phyloP scores from a whole-genome alignment of 148 eudicot species.

The Rhododendron molle region DNA sequence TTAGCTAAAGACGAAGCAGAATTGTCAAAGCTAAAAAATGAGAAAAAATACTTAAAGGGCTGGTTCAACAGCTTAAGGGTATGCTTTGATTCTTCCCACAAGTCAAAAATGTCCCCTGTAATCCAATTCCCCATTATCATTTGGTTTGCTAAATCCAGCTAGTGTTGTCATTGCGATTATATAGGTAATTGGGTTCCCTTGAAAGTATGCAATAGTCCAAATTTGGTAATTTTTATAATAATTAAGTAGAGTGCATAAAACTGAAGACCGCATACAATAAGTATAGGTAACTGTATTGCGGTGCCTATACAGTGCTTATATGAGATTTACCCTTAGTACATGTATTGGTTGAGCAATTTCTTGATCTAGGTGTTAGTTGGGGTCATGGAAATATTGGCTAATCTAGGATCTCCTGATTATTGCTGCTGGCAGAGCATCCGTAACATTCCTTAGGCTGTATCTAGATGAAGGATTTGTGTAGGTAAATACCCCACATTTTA shows the following conservation, averaged over 20 bases:
- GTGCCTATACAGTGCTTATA: neutral
- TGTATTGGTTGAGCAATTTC: neutral
- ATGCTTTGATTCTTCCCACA: constrained; percentile 10
- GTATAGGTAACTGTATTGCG: neutral
- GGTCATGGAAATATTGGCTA: too few species aligned
- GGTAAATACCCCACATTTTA: too few species aligned
- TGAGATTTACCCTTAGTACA: neutral
- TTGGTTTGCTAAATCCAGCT: neutral
- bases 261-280: neutral
- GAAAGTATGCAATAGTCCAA: neutral
- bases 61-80: constrained; percentile 89
- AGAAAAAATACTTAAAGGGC: constrained; percentile 76
- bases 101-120: neutral
- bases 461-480: too few species aligned
- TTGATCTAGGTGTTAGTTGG: neutral
- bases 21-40: constrained; percentile 63
- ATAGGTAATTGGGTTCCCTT: neutral
- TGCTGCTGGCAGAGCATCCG: too few species aligned
- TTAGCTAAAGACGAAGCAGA: constrained; percentile 75
- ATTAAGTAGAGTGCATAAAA: neutral
- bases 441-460: too few species aligned
- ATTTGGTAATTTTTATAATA: neutral
- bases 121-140: neutral
- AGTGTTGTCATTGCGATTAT: neutral
- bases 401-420: too few species aligned